A percentile compares a stretch with the other conserved stretches of the same genome.
These are phyloP conservation scores for Cordyceps farinosa DNA, from an alignment of 2,329 filamentous ascomycete species.

Conservation along the genomic window DNA sequence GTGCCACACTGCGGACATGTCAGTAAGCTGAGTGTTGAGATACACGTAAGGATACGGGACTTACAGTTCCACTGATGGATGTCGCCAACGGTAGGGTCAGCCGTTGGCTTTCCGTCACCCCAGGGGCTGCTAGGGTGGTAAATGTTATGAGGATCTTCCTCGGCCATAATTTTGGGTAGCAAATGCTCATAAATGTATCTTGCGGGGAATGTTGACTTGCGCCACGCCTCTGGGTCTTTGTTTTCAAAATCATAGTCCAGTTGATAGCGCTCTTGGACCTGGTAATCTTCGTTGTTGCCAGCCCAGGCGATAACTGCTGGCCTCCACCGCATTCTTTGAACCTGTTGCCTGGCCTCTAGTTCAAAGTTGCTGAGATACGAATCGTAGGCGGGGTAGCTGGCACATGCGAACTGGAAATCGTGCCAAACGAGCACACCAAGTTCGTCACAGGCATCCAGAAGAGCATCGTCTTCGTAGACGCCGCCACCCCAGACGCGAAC, in stretches of 20 bases:
- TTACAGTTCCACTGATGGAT: constrained; percentile 67
- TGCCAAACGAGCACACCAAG: constrained; percentile 74
- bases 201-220: constrained; percentile 70
- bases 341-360: constrained; percentile 59
- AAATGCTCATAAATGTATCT: constrained; percentile 76
- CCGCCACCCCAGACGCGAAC: constrained; percentile 70
- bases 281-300: constrained; percentile 77
- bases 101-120: constrained; percentile 55
- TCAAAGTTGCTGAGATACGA: constrained; percentile 58
- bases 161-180: constrained; percentile 60
- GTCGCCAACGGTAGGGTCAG: constrained; percentile 68
- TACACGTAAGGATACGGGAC: not conserved
- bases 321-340: constrained; percentile 53
- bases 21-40: not conserved
- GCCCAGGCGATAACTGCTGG: constrained; percentile 71
- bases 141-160: constrained; percentile 60
- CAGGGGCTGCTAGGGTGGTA: constrained; percentile 74
- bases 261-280: constrained; percentile 65
- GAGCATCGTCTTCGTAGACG: constrained; percentile 66
- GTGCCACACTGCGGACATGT: constrained; percentile 59
- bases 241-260: constrained; percentile 70
- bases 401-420: constrained; percentile 74
- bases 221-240: constrained; percentile 69
- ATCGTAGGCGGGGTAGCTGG: constrained; percentile 63
- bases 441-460: constrained; percentile 70